These are phyloP conservation scores for Arthrobotrys conoides DNA, from an alignment of 2,329 filamentous ascomycete genomes.

Conservation along the genomic window DNA sequence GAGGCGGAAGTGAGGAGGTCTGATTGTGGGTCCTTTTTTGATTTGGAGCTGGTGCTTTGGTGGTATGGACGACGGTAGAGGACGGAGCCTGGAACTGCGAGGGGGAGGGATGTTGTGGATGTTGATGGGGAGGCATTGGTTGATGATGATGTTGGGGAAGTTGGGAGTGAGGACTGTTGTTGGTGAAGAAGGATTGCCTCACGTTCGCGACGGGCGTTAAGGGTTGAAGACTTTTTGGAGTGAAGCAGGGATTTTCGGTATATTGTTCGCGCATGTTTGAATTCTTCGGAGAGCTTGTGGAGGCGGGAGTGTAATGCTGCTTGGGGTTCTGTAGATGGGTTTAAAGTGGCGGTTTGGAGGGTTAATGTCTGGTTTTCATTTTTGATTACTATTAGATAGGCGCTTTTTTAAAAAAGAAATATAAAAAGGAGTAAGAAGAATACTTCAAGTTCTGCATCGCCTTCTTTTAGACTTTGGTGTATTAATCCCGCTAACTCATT, in stretches of 20 bases:
- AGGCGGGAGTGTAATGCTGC: constrained; percentile 77
- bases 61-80: constrained; percentile 67
- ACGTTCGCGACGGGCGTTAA: constrained; percentile 49
- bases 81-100: constrained; percentile 1
- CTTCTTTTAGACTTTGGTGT: constrained; percentile 63
- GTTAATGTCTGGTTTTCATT: constrained; percentile 67
- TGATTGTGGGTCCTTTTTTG: constrained; percentile 71
- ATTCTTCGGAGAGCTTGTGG: constrained; percentile 77
- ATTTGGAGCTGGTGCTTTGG: constrained; percentile 38
- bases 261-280: constrained; percentile 70
- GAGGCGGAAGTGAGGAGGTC: constrained; percentile 82
- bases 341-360: constrained; percentile 74
- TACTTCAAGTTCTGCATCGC: constrained; percentile 68
- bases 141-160: constrained; percentile 24
- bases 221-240: constrained; percentile 45
- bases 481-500: constrained; percentile 63
- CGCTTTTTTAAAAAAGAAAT: background rate
- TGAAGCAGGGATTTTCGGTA: constrained; percentile 55
- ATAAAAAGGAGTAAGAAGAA: background rate
- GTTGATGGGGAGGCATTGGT: background rate
- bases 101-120: constrained; percentile 23
- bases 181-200: constrained; percentile 57
- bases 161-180: background rate
- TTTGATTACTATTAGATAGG: background rate
- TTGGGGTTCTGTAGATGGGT: constrained; percentile 66